Percentiles rank a stretch among this genome's conserved stretches.
Evolutionary conservation across 2,329 filamentous ascomycete species (phyloP).

Genomic region (Xylaria arbuscula): DNA sequence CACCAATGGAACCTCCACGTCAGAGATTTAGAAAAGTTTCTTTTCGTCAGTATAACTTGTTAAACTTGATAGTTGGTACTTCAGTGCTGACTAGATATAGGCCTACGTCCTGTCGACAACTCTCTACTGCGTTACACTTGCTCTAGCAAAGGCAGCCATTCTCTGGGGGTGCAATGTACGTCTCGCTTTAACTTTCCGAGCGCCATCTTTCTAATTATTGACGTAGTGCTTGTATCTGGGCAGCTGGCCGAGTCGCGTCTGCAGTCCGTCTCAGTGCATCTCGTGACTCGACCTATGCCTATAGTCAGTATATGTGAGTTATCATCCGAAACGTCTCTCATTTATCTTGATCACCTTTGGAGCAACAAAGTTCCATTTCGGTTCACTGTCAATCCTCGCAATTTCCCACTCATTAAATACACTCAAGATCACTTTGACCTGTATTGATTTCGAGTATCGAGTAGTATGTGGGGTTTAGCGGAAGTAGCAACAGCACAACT

Average conservation of each 20-base stretch:
- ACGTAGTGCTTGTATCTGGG: constrained; percentile 22
- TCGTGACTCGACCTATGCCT: constrained; percentile 19
- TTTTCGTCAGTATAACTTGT: constrained; percentile 18
- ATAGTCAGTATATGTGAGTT: constrained; percentile 26
- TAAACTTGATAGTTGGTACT: background rate
- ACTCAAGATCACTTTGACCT: background rate
- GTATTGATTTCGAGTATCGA: background rate
- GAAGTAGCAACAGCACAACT: constrained; percentile 26
- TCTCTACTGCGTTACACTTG: constrained; percentile 18
- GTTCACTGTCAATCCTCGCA: too few relatives aligned
- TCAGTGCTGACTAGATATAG: constrained; percentile 1
- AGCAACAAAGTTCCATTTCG: background rate
- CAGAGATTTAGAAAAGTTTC: constrained; percentile 7
- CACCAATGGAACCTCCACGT: constrained; percentile 26
- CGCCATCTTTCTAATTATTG: background rate
- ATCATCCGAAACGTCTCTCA: background rate
- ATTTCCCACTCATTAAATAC: background rate
- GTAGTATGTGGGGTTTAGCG: constrained; percentile 27
- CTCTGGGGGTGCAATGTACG: constrained; percentile 38
- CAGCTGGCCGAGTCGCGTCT: constrained; percentile 21
- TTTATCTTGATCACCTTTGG: background rate
- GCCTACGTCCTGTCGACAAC: constrained; percentile 13
- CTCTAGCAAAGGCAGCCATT: constrained; percentile 19
- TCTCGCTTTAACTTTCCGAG: background rate
- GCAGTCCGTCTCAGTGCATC: constrained; percentile 1